Evolutionary conservation across 768 basidiomycete genomes (phyloP), one percentile per base, ranked within the genome.

Genomic region (Phanerochaete carnosa): DNA sequence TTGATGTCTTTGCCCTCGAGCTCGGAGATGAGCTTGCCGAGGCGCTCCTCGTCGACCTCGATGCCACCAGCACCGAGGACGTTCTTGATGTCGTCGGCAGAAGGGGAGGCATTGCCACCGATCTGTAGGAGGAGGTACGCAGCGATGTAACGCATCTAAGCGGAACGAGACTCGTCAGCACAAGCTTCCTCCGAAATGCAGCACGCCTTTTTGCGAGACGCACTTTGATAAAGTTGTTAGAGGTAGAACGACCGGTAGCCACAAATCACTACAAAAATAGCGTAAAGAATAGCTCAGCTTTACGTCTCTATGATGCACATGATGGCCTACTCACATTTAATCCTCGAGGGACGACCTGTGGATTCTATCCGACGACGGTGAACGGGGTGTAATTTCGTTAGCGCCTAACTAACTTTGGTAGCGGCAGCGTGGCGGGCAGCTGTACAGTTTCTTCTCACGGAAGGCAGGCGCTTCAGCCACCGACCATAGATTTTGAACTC

Each of bases 81-180:
- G 70, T 87, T 87, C 80, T 87, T 94, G 80, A 99, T 82, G 74
- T 98, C 95, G 49, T 70, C 83, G 57, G 91, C 92, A 62, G 89
- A 87, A 64, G 97, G 95, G 64, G 83, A 85, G 69, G 87, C 78
- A 72, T 98, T 98, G 58, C 97, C 97, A 67, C 94, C 97, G 73
- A 87, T 84, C 76, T 91, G 90, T 79, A 98, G 94, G 74, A 99
- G 94, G 62, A 99, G 87, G 83, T 97, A 98, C 66, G 94, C 93
- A 79, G 94, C 95, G 76, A 98, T 80, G 73, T 94, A 79, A 77
- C 91, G 91, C 92, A 94, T 94, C 89, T 91, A 66, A 30, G 25
- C 4, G 23, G 8, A 39, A 23, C 45, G 25, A 43, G 26, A 50
- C 45, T n/a, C 13, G 52, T 35, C 25, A 53, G 46, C n/a, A 39